Percentiles rank a stretch among this genome's conserved stretches.
These are phyloP conservation scores for Elsinoe australis DNA, from an alignment of 2,329 filamentous ascomycete genomes.

Conservation along the genomic window DNA sequence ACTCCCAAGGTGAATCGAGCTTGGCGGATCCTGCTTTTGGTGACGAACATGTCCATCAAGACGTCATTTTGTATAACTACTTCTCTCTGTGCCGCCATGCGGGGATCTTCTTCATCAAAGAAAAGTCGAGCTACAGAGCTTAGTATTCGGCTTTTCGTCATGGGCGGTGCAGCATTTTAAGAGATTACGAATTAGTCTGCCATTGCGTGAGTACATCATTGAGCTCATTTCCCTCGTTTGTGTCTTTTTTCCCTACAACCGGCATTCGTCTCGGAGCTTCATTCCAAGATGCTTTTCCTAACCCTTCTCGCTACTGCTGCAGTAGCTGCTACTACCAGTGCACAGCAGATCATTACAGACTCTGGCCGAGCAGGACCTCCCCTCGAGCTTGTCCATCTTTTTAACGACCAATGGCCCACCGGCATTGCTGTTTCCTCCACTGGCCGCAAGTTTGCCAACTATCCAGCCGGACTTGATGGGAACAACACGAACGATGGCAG, in stretches of 20 bases:
- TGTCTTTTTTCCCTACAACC: not conserved
- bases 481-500: constrained; percentile 39
- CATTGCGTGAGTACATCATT: not conserved
- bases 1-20: constrained; percentile 9
- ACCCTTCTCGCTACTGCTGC: not conserved
- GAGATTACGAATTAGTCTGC: constrained; percentile 11
- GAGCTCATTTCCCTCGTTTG: not conserved
- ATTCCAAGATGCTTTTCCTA: constrained; percentile 4
- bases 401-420: constrained; percentile 45
- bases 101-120: not conserved
- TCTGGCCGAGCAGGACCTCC: constrained; percentile 36
- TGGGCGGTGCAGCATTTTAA: not conserved
- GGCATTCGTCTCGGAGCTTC: not conserved
- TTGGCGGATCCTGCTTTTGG: no score
- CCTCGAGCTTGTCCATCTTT: constrained; percentile 45
- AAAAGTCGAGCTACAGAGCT: constrained; percentile 4
- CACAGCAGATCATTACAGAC: constrained; percentile 26
- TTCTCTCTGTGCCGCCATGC: not conserved
- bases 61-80: constrained; percentile 7
- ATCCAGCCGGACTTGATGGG: constrained; percentile 42
- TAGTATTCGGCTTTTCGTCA: constrained; percentile 11
- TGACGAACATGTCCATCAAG: constrained; percentile 1
- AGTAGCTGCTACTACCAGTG: not conserved
- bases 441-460: constrained; percentile 47
- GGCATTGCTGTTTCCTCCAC: constrained; percentile 45